These are phyloP conservation scores for Glaciozyma martinii DNA, from an alignment of 768 basidiomycete genomes.

Conservation along the genomic window DNA sequence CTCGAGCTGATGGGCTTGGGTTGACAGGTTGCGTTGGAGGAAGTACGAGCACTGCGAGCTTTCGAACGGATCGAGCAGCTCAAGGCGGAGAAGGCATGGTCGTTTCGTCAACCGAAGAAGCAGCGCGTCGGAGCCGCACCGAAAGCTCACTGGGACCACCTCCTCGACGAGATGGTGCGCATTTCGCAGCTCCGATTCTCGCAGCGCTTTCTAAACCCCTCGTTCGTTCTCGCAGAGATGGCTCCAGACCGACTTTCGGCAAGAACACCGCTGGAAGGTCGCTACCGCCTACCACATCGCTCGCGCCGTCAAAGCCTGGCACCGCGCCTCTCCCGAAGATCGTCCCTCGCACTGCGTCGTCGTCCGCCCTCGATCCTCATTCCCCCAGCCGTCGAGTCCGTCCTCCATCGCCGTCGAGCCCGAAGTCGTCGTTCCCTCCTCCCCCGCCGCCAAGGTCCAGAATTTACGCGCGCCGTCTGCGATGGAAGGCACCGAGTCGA, in stretches of 20 bases:
- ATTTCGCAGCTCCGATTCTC: neutral
- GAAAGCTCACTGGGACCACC: slow-evolving; percentile 90
- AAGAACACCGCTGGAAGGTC: slow-evolving; percentile 87
- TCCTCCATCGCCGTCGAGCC: slow-evolving; percentile 43
- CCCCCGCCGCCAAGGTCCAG: neutral
- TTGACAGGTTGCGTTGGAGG: slow-evolving; percentile 24
- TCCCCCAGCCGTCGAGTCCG: slow-evolving; percentile 46
- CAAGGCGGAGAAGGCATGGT: slow-evolving; percentile 74
- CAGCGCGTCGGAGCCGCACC: slow-evolving; percentile 66
- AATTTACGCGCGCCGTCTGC: neutral
- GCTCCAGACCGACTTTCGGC: slow-evolving; percentile 91
- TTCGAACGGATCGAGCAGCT: slow-evolving; percentile 76
- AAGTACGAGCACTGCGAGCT: slow-evolving; percentile 40
- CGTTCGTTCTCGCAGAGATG: slow-evolving; percentile 58
- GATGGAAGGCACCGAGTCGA: neutral
- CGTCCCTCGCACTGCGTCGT: slow-evolving; percentile 52
- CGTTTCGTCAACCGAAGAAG: slow-evolving; percentile 90
- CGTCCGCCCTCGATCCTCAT: neutral
- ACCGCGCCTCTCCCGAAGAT: slow-evolving; percentile 58
- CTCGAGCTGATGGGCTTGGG: neutral
- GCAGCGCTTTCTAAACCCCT: neutral
- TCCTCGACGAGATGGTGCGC: slow-evolving; percentile 89
- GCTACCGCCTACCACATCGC: slow-evolving; percentile 74
- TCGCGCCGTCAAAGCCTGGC: slow-evolving; percentile 78
- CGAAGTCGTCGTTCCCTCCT: neutral